phyloP scores from a whole-genome alignment of 176 grass and related monocot genomes.

The Oryza nivara region DNA sequence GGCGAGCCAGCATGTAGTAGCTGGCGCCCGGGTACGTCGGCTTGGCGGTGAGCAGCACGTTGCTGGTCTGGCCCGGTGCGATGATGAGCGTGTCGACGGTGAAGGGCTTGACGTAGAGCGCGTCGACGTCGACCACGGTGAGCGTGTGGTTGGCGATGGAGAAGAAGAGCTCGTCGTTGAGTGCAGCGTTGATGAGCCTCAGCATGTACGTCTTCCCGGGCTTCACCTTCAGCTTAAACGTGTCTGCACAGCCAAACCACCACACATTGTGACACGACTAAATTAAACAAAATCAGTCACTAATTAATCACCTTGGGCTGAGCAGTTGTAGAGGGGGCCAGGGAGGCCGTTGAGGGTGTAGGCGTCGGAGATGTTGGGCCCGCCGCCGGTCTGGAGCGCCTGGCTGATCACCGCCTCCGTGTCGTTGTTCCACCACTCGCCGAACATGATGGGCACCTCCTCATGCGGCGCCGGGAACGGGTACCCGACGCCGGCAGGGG shows the following conservation, averaged over 20 bases:
- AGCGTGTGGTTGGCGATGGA: constrained; percentile 74
- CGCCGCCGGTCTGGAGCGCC: constrained; percentile 36
- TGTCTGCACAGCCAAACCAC: neutral
- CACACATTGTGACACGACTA: neutral
- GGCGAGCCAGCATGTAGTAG: constrained; percentile 65
- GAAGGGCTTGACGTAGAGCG: constrained; percentile 81
- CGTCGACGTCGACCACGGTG: constrained; percentile 78
- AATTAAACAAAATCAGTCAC: too few relatives aligned
- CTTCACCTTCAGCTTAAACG: constrained; percentile 41
- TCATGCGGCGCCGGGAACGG: constrained; percentile 56
- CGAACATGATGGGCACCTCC: constrained; percentile 56
- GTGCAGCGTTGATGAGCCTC: constrained; percentile 55
- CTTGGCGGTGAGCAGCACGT: constrained; percentile 61
- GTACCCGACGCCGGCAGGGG: constrained; percentile 47
- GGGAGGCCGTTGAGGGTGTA: constrained; percentile 56
- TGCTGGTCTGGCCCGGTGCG: constrained; percentile 72
- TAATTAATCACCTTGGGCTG: constrained; percentile 18
- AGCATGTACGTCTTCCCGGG: constrained; percentile 63
- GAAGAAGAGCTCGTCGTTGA: constrained; percentile 79
- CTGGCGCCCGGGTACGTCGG: constrained; percentile 31
- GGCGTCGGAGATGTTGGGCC: constrained; percentile 35
- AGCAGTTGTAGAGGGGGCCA: constrained; percentile 47
- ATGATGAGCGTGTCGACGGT: constrained; percentile 58
- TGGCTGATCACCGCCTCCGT: constrained; percentile 29
- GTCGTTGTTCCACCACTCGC: constrained; percentile 50